Evolutionary conservation across 768 basidiomycete genomes (phyloP), one percentile per base, ranked within the genome.

Genomic region (Mycena crocata): DNA sequence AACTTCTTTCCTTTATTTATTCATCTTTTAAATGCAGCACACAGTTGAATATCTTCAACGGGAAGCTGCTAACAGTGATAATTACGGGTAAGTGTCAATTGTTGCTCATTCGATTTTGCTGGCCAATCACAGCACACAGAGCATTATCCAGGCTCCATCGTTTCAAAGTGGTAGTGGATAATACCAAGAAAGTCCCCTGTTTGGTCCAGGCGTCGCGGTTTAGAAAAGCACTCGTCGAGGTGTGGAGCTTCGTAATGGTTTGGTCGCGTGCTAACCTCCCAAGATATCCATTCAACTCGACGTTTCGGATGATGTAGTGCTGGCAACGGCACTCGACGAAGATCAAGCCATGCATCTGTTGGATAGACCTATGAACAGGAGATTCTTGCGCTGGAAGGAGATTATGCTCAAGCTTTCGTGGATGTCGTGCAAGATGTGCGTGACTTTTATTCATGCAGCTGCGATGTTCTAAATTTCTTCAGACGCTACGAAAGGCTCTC

Each of bases 401-500:
- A 66, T 10, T 32, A 40, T 13, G 68, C 68, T 3, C 68, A 69
- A 40, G 57, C 63, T 6, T 17, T 69, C 17, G 49, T 69, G 24
- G 68, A 69, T 48, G 62, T 69, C 31, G 32, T 65, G 6, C 68
- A 69, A 61, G 28, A 61, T 54, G 68, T 69, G 28, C 3, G 62
- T 52, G 13, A 1, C 14, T 24, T 19, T 8, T 24, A 21, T 26
- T 46, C 21, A 10, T 24, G 5, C 17, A 5, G 9, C 23, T n/a
- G 13, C 17, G 0, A 1, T n/a, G 1, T 15, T 8, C 31, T 50
- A 19, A 62, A 19, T 21, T 39, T 40, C 24, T 34, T 26, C 55
- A 64, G 62, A 50, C 56, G 24, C 45, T 64, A 23, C 55, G 50
- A 23, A 57, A 42, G 17, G 62, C 46, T 8, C 55, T 64, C 0